Conservation (phyloP, 495 filamentous ascomycete species). For the Platismatia glauca region DNA sequence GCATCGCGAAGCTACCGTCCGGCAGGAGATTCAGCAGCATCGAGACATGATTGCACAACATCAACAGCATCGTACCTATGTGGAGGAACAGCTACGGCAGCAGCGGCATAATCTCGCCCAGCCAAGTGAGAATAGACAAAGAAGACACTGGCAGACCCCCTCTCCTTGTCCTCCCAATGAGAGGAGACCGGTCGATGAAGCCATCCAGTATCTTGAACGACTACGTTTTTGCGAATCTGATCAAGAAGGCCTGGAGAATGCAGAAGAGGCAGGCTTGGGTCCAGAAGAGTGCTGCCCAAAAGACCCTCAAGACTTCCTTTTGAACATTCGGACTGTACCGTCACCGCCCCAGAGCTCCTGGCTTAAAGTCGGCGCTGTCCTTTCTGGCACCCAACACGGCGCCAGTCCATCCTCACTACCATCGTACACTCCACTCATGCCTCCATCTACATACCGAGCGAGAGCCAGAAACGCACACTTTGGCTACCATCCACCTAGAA, state of each 20-base stretch:
- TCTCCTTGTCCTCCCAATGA: slow-evolving; percentile 36
- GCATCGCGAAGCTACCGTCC: slow-evolving; percentile 13
- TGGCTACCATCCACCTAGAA: slow-evolving; percentile 15
- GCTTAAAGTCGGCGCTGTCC: slow-evolving; percentile 55
- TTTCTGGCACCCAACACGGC: slow-evolving; percentile 54
- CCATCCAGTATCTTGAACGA: slow-evolving; percentile 55
- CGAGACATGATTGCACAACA: slow-evolving; percentile 12
- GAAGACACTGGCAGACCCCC: slow-evolving; percentile 41
- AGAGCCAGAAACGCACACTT: slow-evolving; percentile 18
- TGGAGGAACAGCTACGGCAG: slow-evolving; percentile 20
- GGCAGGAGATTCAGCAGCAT: slow-evolving; percentile 19
- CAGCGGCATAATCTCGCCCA: slow-evolving; percentile 17
- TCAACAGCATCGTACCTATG: slow-evolving; percentile 14
- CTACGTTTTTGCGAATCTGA: slow-evolving; percentile 48
- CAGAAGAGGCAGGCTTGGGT: slow-evolving; percentile 36
- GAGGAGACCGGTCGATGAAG: slow-evolving; percentile 44
- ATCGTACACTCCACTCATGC: slow-evolving; percentile 17
- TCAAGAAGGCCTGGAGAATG: slow-evolving; percentile 48
- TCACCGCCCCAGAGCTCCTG: slow-evolving; percentile 54
- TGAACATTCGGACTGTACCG: slow-evolving; percentile 46
- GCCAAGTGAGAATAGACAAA: slow-evolving; percentile 42
- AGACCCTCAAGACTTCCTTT: slow-evolving; percentile 52
- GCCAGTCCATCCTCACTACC: slow-evolving; percentile 16
- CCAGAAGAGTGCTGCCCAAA: slow-evolving; percentile 38
- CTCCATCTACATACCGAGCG: slow-evolving; percentile 22